Evolutionary conservation across 768 basidiomycete genomes (phyloP), one percentile per base, ranked within the genome.

Genomic region (Russula emetica): DNA sequence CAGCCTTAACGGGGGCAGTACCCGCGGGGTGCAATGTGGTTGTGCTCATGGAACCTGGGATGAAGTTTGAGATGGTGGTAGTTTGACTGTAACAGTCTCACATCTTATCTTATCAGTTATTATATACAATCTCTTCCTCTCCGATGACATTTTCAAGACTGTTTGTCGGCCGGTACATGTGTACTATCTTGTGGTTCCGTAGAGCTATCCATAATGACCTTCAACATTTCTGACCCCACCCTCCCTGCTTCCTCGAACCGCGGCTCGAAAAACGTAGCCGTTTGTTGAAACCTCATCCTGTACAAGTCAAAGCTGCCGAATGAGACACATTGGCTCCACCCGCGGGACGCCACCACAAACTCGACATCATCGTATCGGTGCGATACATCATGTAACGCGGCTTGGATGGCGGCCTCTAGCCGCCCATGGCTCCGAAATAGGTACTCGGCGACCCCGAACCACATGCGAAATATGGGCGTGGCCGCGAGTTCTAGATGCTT

Each of bases 381-480:
- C 71, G 88, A 84, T 4, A 83, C 83, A 69, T 96, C 90, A 63
- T 83, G 75, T 38, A 94, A 72, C 0, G 88, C 90, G 0, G 92
- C 88, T 49, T 85, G 76, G 51, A 98, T 80, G 0, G 95, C 89
- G 1, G 79, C 75, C 60, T 85, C 79, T 20, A 97, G 77, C 3
- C 89, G 78, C 0, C 76, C 70, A 1, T 79, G 78, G 0, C 85
- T 86, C 50, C 90, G 81, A 78, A 98, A 99, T 13, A 99, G 83
- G 74, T 95, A 91, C 74, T 98, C 97, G 13, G 96, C 92, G 14
- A 98, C 94, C 34, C 96, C 96, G 56, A 99, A 88, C 87, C 96
- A 98, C 66, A 99, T 81, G 58, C 94, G 84, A 77, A 99, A 99
- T 40, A 98, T 83, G 0, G 97, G 97, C 2, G 95, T 99, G 9